A percentile compares a stretch with the other conserved stretches of the same genome.
phyloP scores from a whole-genome alignment of 495 filamentous ascomycete genomes.

The Beverwykella pulmonaria region DNA sequence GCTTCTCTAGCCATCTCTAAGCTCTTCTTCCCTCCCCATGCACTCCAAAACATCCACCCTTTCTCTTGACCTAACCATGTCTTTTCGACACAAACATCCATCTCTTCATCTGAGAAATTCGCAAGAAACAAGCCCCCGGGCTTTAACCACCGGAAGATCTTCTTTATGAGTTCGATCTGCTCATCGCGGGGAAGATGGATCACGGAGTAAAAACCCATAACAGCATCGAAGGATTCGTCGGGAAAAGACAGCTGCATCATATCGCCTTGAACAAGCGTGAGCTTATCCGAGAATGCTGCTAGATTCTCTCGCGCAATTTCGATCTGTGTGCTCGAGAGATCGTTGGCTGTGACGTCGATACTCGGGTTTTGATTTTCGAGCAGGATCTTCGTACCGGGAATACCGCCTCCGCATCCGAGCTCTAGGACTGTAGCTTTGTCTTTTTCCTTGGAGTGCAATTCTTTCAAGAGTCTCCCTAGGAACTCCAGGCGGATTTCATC shows the following conservation, averaged over 20 bases:
- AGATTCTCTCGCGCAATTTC: slow-evolving; percentile 41
- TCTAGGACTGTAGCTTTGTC: slow-evolving; percentile 3
- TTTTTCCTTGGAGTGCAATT: background rate
- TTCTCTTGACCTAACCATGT: slow-evolving; percentile 42
- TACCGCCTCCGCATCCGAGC: background rate
- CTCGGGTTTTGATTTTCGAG: background rate
- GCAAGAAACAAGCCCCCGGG: slow-evolving; percentile 46
- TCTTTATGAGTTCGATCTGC: slow-evolving; percentile 44
- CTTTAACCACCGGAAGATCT: slow-evolving; percentile 49
- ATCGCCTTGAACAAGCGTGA: slow-evolving; percentile 42
- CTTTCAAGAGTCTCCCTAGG: slow-evolving; percentile 1
- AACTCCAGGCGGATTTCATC: slow-evolving; percentile 44
- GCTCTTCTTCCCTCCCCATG: slow-evolving; percentile 42
- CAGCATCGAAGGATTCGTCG: slow-evolving; percentile 44
- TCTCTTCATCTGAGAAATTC: slow-evolving; percentile 46
- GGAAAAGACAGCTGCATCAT: slow-evolving; percentile 50
- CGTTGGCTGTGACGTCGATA: slow-evolving; percentile 46
- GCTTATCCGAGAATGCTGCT: background rate
- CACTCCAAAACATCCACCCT: slow-evolving; percentile 52
- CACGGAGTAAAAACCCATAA: slow-evolving; percentile 51
- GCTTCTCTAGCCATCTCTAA: slow-evolving; percentile 28
- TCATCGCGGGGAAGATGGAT: slow-evolving; percentile 53
- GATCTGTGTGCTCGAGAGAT: slow-evolving; percentile 49
- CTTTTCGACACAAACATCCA: slow-evolving; percentile 25
- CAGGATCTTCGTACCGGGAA: background rate